Base-by-base conservation (phyloP, 805 yeast genomes). In the Tetrapisispora arboricola region DNA sequence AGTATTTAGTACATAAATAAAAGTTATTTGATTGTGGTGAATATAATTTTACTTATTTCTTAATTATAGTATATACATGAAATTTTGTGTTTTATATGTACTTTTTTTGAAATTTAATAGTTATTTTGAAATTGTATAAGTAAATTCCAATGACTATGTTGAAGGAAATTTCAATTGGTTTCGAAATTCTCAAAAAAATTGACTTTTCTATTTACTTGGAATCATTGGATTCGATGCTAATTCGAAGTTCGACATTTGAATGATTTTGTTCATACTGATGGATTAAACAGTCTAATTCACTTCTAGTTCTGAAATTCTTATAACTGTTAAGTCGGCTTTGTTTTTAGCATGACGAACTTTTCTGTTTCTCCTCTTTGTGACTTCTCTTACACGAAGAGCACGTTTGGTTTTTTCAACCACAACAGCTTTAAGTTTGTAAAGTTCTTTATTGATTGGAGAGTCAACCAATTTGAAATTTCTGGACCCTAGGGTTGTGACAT, bases 381-480 rank as follows among this genome's bases (percentile, higher is more conserved):
- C 76, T 56, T 80, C 84, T 55, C 75, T 77, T 25, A 78, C 70
- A 51, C 79, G 75, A 68, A 80, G 76, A 43, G 86, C 86, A 48
- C 82, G 80, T 50, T 83, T 77, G 2, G 95, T 82, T 66, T 84
- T 83, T 57, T 87, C 96, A n/a, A 81, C 60, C 32, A 88, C 84
- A n/a, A 75, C 74, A 17, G 87, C 96, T 49, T 73, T 78, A 49
- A 88, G 68, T 3, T 74, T 63, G 58, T 72, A 80, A 4, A 78
- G 59, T 1, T 65, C 49, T 12, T 75, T 69, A 48, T 75, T 75
- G 38, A 81, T 66, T 17, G 76, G 71, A 38, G 68, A 64, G 36
- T 75, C 78, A 39, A 73, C 69, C 43, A 74, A 71, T 11, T 87
- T 86, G 65, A 74, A 83, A 57, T 85, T 81, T 37, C 95, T 78